These are phyloP conservation scores for Boletellus ananas DNA, from an alignment of 768 basidiomycete species.

Conservation along the genomic window DNA sequence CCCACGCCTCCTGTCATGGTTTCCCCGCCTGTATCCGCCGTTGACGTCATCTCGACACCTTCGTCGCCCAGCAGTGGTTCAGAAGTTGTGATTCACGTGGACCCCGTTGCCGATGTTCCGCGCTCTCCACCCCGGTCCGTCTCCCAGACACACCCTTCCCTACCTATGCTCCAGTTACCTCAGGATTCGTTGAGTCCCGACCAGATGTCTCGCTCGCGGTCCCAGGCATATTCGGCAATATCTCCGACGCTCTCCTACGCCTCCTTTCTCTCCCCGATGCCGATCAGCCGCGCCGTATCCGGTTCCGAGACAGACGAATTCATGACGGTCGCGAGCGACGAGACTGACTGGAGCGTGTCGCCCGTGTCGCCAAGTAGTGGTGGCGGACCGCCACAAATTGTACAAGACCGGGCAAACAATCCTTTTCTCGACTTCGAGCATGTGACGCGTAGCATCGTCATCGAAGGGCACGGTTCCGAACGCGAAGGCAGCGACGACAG, in stretches of 20 bases:
- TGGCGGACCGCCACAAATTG: not conserved
- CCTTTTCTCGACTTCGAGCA: constrained; percentile 26
- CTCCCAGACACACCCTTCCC: not conserved
- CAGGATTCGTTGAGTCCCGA: not conserved
- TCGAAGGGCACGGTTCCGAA: not conserved
- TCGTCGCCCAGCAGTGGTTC: constrained; percentile 21
- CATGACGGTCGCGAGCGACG: constrained; percentile 20
- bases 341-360: constrained; percentile 12
- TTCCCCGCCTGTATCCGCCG: constrained; percentile 25
- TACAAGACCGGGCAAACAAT: constrained; percentile 11
- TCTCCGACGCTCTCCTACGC: constrained; percentile 21
- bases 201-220: constrained; percentile 4
- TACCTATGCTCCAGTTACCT: constrained; percentile 16
- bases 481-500: constrained; percentile 16
- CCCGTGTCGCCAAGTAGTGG: not conserved
- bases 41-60: constrained; percentile 20
- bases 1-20: constrained; percentile 27
- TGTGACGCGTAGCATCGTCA: not conserved
- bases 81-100: constrained; percentile 10
- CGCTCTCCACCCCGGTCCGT: not conserved
- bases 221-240: not conserved
- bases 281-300: constrained; percentile 14
- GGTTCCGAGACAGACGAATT: constrained; percentile 26
- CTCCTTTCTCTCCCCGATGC: constrained; percentile 26
- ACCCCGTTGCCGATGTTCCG: not conserved